A percentile compares a stretch with the other conserved stretches of the same genome.
phyloP scores from a whole-genome alignment of 2,329 filamentous ascomycete species.

The Plenodomus tracheiphilus region DNA sequence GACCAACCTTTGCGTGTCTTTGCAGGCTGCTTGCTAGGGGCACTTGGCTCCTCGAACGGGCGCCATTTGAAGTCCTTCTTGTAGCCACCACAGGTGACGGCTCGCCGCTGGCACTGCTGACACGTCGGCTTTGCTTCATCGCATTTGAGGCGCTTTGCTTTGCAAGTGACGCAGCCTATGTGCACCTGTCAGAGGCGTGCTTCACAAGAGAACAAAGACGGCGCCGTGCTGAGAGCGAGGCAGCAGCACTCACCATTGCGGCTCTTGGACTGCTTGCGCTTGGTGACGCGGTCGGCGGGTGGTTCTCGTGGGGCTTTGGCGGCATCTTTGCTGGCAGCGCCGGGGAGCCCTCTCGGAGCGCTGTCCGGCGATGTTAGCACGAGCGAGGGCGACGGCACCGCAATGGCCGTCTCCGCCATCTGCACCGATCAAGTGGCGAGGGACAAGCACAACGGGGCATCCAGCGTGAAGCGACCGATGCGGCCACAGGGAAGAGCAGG shows the following conservation, averaged over 20 bases:
- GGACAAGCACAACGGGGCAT: constrained; percentile 9
- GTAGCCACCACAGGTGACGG: constrained; percentile 70
- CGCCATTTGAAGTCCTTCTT: constrained; percentile 78
- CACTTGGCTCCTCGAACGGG: constrained; percentile 66
- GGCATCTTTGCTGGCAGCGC: constrained; percentile 25
- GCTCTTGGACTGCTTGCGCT: constrained; percentile 74
- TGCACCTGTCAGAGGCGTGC: constrained; percentile 8
- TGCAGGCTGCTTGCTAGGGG: constrained; percentile 48
- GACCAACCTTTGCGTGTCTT: constrained; percentile 54
- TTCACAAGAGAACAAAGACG: constrained; percentile 1
- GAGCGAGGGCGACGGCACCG: constrained; percentile 58
- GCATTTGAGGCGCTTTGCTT: constrained; percentile 73
- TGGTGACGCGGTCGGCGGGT: constrained; percentile 48
- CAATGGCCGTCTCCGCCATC: constrained; percentile 61
- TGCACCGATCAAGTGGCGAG: constrained; percentile 12
- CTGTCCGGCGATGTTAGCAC: constrained; percentile 12
- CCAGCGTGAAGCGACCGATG: constrained; percentile 16
- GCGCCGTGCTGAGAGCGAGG: no score
- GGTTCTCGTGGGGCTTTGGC: constrained; percentile 28
- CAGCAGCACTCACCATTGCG: constrained; percentile 64
- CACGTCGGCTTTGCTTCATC: constrained; percentile 72
- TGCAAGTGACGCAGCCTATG: constrained; percentile 72
- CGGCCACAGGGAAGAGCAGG: constrained; percentile 1
- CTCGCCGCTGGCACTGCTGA: constrained; percentile 66
- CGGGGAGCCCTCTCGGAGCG: constrained; percentile 25